phyloP scores from a whole-genome alignment of 1,139 yeast species.

The Meyerozyma athensensis region DNA sequence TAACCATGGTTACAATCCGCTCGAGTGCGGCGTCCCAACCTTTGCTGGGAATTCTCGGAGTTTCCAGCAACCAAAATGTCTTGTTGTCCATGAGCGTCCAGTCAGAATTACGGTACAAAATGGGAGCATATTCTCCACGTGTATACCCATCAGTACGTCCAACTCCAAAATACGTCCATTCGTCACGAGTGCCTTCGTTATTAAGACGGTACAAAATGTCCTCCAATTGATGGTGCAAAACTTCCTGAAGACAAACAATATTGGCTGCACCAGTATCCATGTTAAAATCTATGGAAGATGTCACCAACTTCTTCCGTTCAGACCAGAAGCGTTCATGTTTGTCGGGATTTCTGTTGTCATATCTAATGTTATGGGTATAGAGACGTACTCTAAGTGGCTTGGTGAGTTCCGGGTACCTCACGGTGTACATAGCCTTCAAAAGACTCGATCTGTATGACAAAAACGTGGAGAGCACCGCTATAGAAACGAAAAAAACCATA shows the following conservation, averaged over 20 bases:
- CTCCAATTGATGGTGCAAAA: conserved; percentile 43
- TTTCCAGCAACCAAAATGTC: conserved; percentile 43
- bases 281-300: conserved; percentile 31
- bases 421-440: not conserved
- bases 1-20: conserved; percentile 19
- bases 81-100: conserved; percentile 32
- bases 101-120: conserved; percentile 30
- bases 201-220: conserved; percentile 36
- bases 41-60: conserved; percentile 42
- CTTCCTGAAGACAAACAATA: conserved; percentile 53
- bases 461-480: not conserved
- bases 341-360: conserved; percentile 31
- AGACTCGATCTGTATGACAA: conserved; percentile 2
- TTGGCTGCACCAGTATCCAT: conserved; percentile 23
- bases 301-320: conserved; percentile 31
- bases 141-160: conserved; percentile 43
- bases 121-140: conserved; percentile 44
- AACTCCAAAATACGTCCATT: conserved; percentile 43
- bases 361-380: conserved; percentile 52
- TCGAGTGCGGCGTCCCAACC: conserved; percentile 25
- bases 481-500: not conserved
- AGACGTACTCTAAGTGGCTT: conserved; percentile 28
- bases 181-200: conserved; percentile 15
- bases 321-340: conserved; percentile 44
- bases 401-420: conserved; percentile 1